Evolutionary conservation across 2,329 filamentous ascomycete genomes (phyloP).

Genomic region (Venturia asperata): DNA sequence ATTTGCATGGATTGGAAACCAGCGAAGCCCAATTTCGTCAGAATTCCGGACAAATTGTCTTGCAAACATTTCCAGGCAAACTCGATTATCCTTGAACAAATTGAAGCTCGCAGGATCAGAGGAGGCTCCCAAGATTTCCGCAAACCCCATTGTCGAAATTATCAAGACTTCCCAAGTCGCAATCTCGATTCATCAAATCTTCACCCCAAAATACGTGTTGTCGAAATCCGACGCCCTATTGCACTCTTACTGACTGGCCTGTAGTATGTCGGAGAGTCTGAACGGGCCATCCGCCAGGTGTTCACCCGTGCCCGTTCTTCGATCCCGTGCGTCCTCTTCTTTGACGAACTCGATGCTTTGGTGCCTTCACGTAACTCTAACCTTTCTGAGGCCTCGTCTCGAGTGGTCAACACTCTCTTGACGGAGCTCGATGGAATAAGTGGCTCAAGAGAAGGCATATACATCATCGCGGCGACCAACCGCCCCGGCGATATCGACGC

Average conservation of each 20-base stretch:
- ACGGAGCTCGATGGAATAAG: conserved; percentile 87
- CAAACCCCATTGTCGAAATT: neutral
- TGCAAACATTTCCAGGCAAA: too few species aligned
- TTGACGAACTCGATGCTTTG: conserved; percentile 92
- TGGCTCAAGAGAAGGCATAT: conserved; percentile 68
- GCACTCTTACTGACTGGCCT: conserved; percentile 2
- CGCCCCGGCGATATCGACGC: conserved; percentile 93
- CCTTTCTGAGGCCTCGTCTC: conserved; percentile 72
- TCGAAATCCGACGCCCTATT: neutral
- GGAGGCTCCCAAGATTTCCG: neutral
- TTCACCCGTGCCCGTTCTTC: conserved; percentile 82
- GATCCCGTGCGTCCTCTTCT: conserved; percentile 91
- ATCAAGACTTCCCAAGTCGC: neutral
- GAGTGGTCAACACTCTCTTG: conserved; percentile 90
- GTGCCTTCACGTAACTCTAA: conserved; percentile 73
- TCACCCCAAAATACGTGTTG: neutral
- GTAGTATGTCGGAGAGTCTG: conserved; percentile 84
- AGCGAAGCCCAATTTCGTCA: too few species aligned
- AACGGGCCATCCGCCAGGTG: conserved; percentile 84
- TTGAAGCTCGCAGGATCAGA: too few species aligned
- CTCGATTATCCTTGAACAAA: too few species aligned
- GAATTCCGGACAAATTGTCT: too few species aligned
- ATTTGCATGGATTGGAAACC: too few species aligned
- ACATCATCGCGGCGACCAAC: conserved; percentile 92
- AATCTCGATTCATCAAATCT: neutral